Evolutionary conservation across 2,329 filamentous ascomycete species (phyloP), one percentile per base, ranked within the genome.

Genomic region (Trichoderma atroviride): DNA sequence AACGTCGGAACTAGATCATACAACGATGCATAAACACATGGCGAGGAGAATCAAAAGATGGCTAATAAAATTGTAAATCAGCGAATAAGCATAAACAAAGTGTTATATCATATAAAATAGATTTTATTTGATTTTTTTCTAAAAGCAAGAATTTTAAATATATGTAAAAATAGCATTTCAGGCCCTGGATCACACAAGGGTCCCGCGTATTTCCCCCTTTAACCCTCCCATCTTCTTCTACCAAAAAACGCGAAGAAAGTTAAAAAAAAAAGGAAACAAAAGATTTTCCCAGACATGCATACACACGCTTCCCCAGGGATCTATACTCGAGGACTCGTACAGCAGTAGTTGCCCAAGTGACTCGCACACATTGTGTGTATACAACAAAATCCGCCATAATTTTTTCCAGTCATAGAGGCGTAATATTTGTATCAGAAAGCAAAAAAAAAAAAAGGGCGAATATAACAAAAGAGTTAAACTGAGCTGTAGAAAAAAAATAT

Each of bases 1-100:
- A 87, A 43, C 4, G 40, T 82, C 70, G 77, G 81, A 1, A 31
- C 14, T 33, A 27, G 27, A 57, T 19, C 40, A 55, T 56, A 69
- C 24, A 4, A 31, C 13, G 69, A 70, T 43, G 37, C 40, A 29
- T 62, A 56, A 43, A 50, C 1, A 16, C 59, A 43, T 10, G 14
- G 27, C 33, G 29, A 29, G n/a, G 10, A 27, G 11, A 14, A n/a
- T 70, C 70, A 74, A 71, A 19, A 9, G 40, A 70, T 72, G 70
- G 70, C 65, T 74, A 71, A 19, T n/a, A n/a, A 75, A 72, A 71
- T 37, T 24, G 16, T 27, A 43, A 58, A 59, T 13, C 29, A 55
- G 9, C 27, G 14, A 53, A 61, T 37, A 68, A 40, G 55, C 19
- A 63, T 52, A 40, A 29, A 43, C 10, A 67, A 61, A 37, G 40